These are phyloP conservation scores for Beta corolliflora DNA, from an alignment of 179 eudicot species.

Conservation along the genomic window DNA sequence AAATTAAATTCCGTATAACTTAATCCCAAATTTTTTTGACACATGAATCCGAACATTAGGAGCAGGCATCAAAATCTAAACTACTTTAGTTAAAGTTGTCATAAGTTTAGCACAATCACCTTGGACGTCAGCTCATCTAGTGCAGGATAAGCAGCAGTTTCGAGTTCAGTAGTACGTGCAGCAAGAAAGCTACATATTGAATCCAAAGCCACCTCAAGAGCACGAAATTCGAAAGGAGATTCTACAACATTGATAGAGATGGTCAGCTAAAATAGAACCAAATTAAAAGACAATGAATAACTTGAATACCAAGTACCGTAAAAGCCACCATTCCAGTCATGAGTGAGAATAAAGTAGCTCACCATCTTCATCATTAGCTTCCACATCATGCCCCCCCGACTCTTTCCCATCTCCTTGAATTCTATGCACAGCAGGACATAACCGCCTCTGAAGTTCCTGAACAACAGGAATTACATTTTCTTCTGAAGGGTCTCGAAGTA, in stretches of 20 bases:
- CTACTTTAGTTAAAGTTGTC: not conserved
- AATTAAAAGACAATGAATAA: not conserved
- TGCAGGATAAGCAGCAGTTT: conserved; percentile 53
- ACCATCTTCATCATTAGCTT: conserved; percentile 82
- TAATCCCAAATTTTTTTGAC: not conserved
- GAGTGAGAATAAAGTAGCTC: not conserved
- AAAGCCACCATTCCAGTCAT: not conserved
- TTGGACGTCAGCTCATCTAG: conserved; percentile 53
- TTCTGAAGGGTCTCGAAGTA: conserved; percentile 81
- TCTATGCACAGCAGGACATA: conserved; percentile 43
- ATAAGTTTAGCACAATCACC: conserved; percentile 20
- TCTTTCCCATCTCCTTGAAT: conserved; percentile 54
- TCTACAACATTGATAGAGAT: conserved; percentile 39
- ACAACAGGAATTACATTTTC: conserved; percentile 80
- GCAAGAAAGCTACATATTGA: conserved; percentile 57
- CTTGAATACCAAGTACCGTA: not conserved
- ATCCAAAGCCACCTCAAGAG: conserved; percentile 53
- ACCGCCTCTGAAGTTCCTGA: conserved; percentile 73
- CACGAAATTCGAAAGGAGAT: conserved; percentile 88
- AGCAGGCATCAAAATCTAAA: not conserved
- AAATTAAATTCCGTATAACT: not conserved
- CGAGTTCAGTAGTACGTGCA: conserved; percentile 54
- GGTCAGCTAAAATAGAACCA: conserved; percentile 15
- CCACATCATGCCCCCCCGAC: conserved; percentile 45
- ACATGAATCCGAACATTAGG: not conserved